These are phyloP conservation scores for Pythium vanterpoolii DNA, from an alignment of 352 stramenopile genomes.

Conservation along the genomic window DNA sequence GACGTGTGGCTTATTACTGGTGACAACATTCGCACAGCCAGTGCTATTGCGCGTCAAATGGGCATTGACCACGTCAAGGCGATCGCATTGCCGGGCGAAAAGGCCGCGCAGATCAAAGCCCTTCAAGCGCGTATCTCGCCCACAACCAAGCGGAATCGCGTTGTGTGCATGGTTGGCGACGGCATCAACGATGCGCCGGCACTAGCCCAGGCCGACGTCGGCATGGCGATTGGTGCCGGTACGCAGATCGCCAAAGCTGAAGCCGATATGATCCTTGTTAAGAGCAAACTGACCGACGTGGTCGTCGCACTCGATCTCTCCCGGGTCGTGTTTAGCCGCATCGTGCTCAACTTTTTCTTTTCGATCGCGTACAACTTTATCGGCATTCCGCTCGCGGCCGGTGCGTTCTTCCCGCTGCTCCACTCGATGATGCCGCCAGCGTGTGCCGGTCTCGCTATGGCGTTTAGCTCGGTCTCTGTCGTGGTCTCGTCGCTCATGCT, in stretches of 20 bases:
- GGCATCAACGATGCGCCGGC: conserved; percentile 96
- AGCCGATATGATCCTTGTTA: conserved; percentile 88
- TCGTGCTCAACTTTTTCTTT: conserved; percentile 87
- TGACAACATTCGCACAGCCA: conserved; percentile 92
- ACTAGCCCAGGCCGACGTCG: conserved; percentile 89
- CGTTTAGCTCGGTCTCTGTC: conserved; percentile 86
- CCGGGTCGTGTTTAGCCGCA: conserved; percentile 76
- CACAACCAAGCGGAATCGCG: conserved; percentile 65
- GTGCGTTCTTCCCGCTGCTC: conserved; percentile 81
- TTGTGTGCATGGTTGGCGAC: conserved; percentile 93
- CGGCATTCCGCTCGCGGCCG: conserved; percentile 79
- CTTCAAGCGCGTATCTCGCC: conserved; percentile 70
- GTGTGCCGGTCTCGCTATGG: conserved; percentile 84
- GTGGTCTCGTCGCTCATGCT: conserved; percentile 82
- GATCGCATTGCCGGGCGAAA: conserved; percentile 92
- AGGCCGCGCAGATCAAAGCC: conserved; percentile 90
- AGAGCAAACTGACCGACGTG: conserved; percentile 80
- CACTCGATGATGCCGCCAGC: conserved; percentile 83
- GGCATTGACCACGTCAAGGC: conserved; percentile 86
- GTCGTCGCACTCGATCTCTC: conserved; percentile 80
- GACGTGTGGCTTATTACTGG: conserved; percentile 89
- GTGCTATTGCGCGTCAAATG: conserved; percentile 85
- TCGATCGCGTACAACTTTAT: conserved; percentile 86
- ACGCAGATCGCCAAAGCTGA: conserved; percentile 89
- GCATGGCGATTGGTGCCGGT: conserved; percentile 90